phyloP scores from a whole-genome alignment of 257 asterid species.

The Cinchona pubescens region DNA sequence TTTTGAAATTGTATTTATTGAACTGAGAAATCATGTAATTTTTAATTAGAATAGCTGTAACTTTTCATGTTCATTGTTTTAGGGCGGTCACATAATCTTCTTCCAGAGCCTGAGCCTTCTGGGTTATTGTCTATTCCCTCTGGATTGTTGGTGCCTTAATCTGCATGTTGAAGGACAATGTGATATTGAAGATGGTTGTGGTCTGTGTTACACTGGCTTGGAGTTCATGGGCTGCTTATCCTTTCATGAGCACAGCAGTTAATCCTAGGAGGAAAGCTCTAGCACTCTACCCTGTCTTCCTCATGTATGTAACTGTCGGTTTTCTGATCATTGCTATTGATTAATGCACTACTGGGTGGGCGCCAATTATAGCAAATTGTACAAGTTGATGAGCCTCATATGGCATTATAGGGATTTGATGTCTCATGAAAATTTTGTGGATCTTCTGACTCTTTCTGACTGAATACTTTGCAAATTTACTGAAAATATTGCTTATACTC shows the following conservation, averaged over 20 bases:
- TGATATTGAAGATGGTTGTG: slow-evolving; percentile 67
- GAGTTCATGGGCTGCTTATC: slow-evolving; percentile 99
- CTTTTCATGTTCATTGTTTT: slow-evolving; percentile 6
- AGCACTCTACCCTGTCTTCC: slow-evolving; percentile 85
- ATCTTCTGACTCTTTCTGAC: slow-evolving; percentile 2
- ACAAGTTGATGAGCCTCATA: slow-evolving; percentile 4
- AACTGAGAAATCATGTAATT: background rate
- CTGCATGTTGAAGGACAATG: slow-evolving; percentile 78
- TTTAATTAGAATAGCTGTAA: background rate
- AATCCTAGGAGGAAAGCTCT: slow-evolving; percentile 88
- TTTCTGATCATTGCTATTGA: slow-evolving; percentile 89
- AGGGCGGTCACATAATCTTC: slow-evolving; percentile 98
- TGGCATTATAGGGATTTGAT: slow-evolving; percentile 8
- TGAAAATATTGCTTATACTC: slow-evolving; percentile 8
- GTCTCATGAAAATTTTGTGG: slow-evolving; percentile 14
- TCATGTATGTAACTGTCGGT: slow-evolving; percentile 91
- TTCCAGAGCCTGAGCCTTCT: slow-evolving; percentile 94
- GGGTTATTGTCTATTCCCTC: slow-evolving; percentile 89
- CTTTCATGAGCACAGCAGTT: slow-evolving; percentile 92
- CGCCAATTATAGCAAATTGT: slow-evolving; percentile 5
- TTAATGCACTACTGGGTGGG: slow-evolving; percentile 32
- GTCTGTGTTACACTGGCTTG: slow-evolving; percentile 78
- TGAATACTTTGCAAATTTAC: background rate
- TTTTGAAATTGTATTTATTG: background rate
- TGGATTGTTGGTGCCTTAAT: slow-evolving; percentile 78